Percentiles rank a stretch among this genome's conserved stretches.
Evolutionary conservation across 1,284 basidiomycete genomes (phyloP).

Genomic region (Peniophora sp.): DNA sequence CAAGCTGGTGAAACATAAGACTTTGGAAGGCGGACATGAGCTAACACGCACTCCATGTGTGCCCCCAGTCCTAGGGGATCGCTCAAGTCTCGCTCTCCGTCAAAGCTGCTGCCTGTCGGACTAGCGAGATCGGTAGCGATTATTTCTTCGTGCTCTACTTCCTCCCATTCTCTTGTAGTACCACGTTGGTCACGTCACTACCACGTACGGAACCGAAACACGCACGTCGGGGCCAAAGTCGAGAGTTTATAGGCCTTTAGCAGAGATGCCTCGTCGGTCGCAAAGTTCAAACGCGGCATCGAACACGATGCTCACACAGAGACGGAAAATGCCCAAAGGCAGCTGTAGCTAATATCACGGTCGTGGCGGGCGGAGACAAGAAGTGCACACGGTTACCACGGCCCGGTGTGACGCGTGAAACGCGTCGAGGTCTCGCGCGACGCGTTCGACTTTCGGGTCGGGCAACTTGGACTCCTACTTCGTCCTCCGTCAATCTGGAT

Average conservation of each 20-base stretch:
- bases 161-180: conserved; percentile 64
- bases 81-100: conserved; percentile 42
- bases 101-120: conserved; percentile 21
- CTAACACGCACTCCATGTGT: conserved; percentile 47
- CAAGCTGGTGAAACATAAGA: conserved; percentile 30
- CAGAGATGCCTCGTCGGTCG: conserved; percentile 65
- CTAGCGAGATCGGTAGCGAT: conserved; percentile 53
- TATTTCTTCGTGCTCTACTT: conserved; percentile 70
- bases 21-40: conserved; percentile 3
- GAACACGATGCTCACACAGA: not conserved
- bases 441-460: not conserved
- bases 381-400: too few species aligned
- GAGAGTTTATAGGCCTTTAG: conserved; percentile 71
- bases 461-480: too few species aligned
- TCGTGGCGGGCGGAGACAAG: too few species aligned
- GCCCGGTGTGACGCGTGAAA: too few species aligned
- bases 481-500: too few species aligned
- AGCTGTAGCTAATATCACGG: too few species aligned
- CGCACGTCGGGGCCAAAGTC: conserved; percentile 60
- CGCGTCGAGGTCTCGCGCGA: too few species aligned
- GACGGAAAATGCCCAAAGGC: not conserved
- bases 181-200: not conserved
- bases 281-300: conserved; percentile 52
- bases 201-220: not conserved
- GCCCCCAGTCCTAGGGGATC: conserved; percentile 66